phyloP scores from a whole-genome alignment of 148 eudicot genomes.

The Persicaria maculosa region DNA sequence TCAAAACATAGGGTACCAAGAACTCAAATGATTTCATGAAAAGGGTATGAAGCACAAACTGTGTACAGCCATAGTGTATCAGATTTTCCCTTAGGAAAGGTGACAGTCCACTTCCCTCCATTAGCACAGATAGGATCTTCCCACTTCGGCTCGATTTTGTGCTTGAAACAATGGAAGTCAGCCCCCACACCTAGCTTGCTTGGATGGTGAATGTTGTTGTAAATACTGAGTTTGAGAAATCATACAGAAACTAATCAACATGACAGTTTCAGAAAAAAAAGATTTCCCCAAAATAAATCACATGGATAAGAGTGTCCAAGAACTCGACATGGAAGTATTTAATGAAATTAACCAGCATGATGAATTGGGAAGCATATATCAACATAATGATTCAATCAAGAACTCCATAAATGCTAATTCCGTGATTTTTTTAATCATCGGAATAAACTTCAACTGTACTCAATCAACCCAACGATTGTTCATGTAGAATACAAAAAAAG shows the following conservation, averaged over 20 bases:
- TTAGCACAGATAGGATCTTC: constrained; percentile 96
- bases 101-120: constrained; percentile 88
- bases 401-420: too few species aligned
- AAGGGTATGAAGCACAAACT: constrained; percentile 29
- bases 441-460: too few species aligned
- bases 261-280: not conserved
- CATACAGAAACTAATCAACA: not conserved
- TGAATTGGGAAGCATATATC: too few species aligned
- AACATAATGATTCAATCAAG: too few species aligned
- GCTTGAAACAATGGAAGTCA: constrained; percentile 76
- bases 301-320: not conserved
- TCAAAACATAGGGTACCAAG: not conserved
- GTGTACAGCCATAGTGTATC: constrained; percentile 78
- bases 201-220: constrained; percentile 73
- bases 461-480: too few species aligned
- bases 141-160: constrained; percentile 94
- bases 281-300: not conserved
- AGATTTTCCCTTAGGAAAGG: constrained; percentile 40
- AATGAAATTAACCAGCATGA: too few species aligned
- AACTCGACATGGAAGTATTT: not conserved
- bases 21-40: not conserved
- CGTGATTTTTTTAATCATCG: too few species aligned
- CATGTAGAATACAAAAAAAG: too few species aligned
- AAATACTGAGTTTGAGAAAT: constrained; percentile 62
- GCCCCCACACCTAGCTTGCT: constrained; percentile 66